phyloP scores from a whole-genome alignment of 2,329 filamentous ascomycete species.

The Colletotrichum tanaceti region DNA sequence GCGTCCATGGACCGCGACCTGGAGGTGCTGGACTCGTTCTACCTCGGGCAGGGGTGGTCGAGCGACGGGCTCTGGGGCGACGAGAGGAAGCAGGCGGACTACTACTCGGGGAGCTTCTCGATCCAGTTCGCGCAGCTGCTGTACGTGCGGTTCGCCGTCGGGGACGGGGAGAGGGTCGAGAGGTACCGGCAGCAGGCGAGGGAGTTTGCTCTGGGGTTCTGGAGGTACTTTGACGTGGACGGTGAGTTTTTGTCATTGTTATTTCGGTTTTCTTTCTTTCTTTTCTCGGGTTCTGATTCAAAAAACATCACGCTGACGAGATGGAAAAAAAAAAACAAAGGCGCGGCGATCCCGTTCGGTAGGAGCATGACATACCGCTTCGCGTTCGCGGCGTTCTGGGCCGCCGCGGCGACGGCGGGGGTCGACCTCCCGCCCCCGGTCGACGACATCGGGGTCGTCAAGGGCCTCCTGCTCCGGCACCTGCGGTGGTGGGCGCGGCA shows the following conservation, averaged over 20 bases:
- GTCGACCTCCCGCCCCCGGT: constrained; percentile 50
- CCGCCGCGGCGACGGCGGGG: constrained; percentile 52
- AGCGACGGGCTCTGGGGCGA: constrained; percentile 55
- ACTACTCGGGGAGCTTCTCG: constrained; percentile 60
- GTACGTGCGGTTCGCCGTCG: constrained; percentile 51
- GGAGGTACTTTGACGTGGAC: constrained; percentile 55
- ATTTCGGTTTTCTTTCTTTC: too few species aligned
- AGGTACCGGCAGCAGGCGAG: constrained; percentile 50
- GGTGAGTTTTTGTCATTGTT: constrained; percentile 45
- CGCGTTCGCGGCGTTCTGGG: constrained; percentile 57
- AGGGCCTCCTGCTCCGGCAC: constrained; percentile 57
- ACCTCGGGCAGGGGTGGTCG: constrained; percentile 55
- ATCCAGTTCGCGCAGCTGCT: constrained; percentile 59
- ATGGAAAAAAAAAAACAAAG: constrained; percentile 42
- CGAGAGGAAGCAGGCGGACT: constrained; percentile 54
- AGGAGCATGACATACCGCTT: constrained; percentile 59
- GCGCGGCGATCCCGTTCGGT: constrained; percentile 60
- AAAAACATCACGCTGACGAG: too few species aligned
- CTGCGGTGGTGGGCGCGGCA: constrained; percentile 56
- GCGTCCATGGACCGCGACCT: constrained; percentile 52
- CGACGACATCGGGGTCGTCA: constrained; percentile 48
- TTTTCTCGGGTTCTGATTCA: too few species aligned
- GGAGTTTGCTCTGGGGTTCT: constrained; percentile 53
- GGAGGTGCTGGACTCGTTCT: constrained; percentile 53
- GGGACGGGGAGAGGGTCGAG: constrained; percentile 50